phyloP scores from a whole-genome alignment of 1,284 basidiomycete species.

The Ceratobasidium sp. region DNA sequence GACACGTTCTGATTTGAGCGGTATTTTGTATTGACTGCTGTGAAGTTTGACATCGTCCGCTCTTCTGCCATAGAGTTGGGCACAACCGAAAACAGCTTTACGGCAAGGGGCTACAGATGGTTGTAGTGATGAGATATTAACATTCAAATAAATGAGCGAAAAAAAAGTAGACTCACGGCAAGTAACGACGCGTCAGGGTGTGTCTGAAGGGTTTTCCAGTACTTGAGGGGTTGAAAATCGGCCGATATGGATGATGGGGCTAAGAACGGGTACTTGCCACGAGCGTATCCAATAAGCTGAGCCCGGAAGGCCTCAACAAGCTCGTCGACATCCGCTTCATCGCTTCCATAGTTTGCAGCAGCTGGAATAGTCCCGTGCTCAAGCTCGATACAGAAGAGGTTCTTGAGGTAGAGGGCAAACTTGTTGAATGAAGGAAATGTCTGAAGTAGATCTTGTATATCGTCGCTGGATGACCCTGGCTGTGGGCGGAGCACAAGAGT shows the following conservation, averaged over 20 bases:
- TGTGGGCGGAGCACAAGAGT: background rate
- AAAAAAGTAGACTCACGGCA: slow-evolving; percentile 14
- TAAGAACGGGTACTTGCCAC: slow-evolving; percentile 25
- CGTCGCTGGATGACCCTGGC: background rate
- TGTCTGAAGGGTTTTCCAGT: slow-evolving; percentile 3
- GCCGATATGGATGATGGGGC: background rate
- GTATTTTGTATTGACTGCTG: slow-evolving; percentile 56
- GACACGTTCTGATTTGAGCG: slow-evolving; percentile 53
- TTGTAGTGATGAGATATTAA: background rate
- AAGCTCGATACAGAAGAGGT: slow-evolving; percentile 23
- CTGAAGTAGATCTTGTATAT: background rate
- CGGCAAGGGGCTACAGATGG: slow-evolving; percentile 48
- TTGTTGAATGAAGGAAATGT: slow-evolving; percentile 21
- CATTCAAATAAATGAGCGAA: background rate
- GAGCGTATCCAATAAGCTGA: slow-evolving; percentile 36
- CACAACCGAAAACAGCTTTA: slow-evolving; percentile 57
- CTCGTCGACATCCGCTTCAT: background rate
- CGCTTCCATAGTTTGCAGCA: background rate
- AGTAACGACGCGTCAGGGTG: background rate
- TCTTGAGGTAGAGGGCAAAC: slow-evolving; percentile 18
- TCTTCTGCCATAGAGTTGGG: slow-evolving; percentile 62
- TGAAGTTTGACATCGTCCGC: slow-evolving; percentile 58
- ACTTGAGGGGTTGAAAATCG: background rate
- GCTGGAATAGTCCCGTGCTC: slow-evolving; percentile 12
- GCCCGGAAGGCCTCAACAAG: slow-evolving; percentile 18